These are phyloP conservation scores for Oligophagozyma castellii DNA, from an alignment of 1,139 yeast species.

Conservation along the genomic window DNA sequence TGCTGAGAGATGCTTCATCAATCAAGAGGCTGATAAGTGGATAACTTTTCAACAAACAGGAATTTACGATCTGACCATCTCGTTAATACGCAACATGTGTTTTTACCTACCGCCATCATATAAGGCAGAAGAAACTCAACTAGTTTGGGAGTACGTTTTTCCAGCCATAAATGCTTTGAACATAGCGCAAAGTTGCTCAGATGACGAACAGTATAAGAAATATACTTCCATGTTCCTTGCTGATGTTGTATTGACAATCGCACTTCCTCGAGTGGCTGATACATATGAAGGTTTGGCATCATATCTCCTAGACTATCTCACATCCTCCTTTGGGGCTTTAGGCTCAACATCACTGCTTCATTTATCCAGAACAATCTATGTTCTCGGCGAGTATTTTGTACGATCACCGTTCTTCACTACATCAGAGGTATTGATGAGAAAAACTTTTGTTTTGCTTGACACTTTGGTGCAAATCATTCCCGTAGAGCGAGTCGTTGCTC, in stretches of 20 bases:
- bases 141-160: slow-evolving; percentile 12
- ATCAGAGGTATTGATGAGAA: slow-evolving; percentile 7
- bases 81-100: slow-evolving; percentile 15
- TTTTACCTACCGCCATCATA: slow-evolving; percentile 20
- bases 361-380: slow-evolving; percentile 16
- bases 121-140: slow-evolving; percentile 8
- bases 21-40: slow-evolving; percentile 7
- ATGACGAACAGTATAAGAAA: slow-evolving; percentile 4
- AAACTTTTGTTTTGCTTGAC: slow-evolving; percentile 7
- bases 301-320: slow-evolving; percentile 6
- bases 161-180: slow-evolving; percentile 15
- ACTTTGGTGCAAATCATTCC: slow-evolving; percentile 8
- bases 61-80: slow-evolving; percentile 15
- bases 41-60: slow-evolving; percentile 17
- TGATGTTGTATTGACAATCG: slow-evolving; percentile 15
- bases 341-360: slow-evolving; percentile 6
- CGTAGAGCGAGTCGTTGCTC: slow-evolving; percentile 12
- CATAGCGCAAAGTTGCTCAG: slow-evolving; percentile 6
- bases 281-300: slow-evolving; percentile 13
- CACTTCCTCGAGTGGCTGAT: slow-evolving; percentile 16
- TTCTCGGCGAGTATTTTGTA: slow-evolving; percentile 18
- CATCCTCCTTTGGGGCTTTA: slow-evolving; percentile 5
- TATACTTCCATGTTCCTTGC: slow-evolving; percentile 11
- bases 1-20: slow-evolving; percentile 7
- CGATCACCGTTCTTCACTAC: slow-evolving; percentile 19